Conservation (phyloP, 345 rosid genomes). For the Lepidium africanum region DNA sequence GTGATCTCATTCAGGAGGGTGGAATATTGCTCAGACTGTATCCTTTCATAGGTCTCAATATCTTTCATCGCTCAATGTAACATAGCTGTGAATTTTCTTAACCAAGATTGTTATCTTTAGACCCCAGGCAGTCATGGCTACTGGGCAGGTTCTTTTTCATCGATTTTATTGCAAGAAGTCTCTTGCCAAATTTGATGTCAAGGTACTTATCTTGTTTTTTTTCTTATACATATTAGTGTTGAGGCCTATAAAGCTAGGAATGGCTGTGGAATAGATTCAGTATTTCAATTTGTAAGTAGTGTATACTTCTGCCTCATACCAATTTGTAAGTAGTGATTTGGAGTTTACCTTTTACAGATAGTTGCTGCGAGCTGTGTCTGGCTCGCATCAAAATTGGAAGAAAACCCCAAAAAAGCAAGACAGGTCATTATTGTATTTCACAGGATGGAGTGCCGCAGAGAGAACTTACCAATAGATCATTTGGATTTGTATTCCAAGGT, state of each 20-base stretch:
- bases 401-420: constrained; percentile 78
- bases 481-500: constrained; percentile 78
- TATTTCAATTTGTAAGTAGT: background rate
- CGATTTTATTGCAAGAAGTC: constrained; percentile 96
- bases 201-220: constrained; percentile 32
- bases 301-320: background rate
- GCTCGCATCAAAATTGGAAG: constrained; percentile 91
- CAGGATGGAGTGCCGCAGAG: constrained; percentile 94
- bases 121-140: constrained; percentile 97
- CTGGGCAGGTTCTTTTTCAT: constrained; percentile 93
- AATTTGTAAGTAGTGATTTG: background rate
- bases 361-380: constrained; percentile 91
- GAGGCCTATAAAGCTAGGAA: background rate
- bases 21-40: constrained; percentile 86
- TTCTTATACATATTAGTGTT: background rate
- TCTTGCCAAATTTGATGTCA: constrained; percentile 79
- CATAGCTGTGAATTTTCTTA: constrained; percentile 2
- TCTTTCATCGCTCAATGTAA: background rate
- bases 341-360: constrained; percentile 37
- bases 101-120: constrained; percentile 30
- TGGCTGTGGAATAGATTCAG: background rate
- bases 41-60: constrained; percentile 20
- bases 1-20: constrained; percentile 90
- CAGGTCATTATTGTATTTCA: constrained; percentile 90
- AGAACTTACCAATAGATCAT: constrained; percentile 66